Conservation (phyloP, 2,329 filamentous ascomycete species). For the Pseudocercospora musae region DNA sequence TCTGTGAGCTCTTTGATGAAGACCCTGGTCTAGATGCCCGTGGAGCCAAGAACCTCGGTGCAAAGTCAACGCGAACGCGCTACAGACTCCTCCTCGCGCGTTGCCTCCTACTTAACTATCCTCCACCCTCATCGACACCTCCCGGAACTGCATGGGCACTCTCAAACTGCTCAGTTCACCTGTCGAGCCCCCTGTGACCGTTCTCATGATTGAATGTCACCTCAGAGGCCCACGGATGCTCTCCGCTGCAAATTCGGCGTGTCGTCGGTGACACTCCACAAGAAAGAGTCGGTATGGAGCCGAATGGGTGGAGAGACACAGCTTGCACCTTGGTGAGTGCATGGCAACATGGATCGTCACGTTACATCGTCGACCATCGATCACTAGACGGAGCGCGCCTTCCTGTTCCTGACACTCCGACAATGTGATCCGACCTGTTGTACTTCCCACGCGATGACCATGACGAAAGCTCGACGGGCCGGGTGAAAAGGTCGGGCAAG, state of each 20-base stretch:
- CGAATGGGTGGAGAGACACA: constrained; percentile 9
- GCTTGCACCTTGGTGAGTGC: background rate
- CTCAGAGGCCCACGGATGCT: background rate
- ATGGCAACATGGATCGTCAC: constrained; percentile 5
- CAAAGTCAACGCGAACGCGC: background rate
- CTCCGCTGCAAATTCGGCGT: background rate
- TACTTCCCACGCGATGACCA: background rate
- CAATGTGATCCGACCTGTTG: background rate
- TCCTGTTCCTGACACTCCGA: background rate
- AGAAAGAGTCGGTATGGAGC: constrained; percentile 9
- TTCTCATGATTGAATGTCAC: background rate
- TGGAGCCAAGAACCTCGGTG: background rate
- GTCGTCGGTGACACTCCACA: constrained; percentile 1
- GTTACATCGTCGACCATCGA: background rate
- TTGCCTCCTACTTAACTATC: background rate
- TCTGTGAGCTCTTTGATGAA: background rate
- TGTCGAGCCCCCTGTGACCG: background rate
- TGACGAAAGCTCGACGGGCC: background rate
- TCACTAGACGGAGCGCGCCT: background rate
- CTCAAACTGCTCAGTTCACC: background rate
- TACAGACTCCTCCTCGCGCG: background rate
- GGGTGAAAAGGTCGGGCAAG: background rate
- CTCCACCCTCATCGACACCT: background rate
- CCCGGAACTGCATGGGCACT: background rate
- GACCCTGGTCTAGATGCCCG: background rate